phyloP scores from a whole-genome alignment of 2,329 filamentous ascomycete genomes.

The Epichloe aotearoae region DNA sequence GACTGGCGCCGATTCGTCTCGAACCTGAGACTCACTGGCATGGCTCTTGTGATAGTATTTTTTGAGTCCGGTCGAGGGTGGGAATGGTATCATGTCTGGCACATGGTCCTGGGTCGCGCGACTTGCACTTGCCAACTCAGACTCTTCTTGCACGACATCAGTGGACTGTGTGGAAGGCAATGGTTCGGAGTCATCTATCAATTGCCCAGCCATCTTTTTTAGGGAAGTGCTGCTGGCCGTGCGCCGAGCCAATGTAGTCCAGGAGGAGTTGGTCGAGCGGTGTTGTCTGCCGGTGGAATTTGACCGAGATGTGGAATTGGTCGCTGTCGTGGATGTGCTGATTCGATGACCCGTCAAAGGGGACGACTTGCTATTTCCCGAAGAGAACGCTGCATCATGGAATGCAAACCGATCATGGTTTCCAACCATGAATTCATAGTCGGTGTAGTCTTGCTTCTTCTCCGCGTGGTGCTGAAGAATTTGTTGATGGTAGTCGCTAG shows the following conservation, averaged over 20 bases:
- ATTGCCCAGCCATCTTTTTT: conserved; percentile 21
- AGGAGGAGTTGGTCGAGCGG: conserved; percentile 38
- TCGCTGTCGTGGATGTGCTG: conserved; percentile 42
- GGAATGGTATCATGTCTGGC: conserved; percentile 21
- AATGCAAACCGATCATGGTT: conserved; percentile 7
- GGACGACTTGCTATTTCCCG: conserved; percentile 8
- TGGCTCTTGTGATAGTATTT: conserved; percentile 22
- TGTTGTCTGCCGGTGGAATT: conserved; percentile 37
- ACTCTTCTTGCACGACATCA: conserved; percentile 9
- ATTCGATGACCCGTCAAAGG: conserved; percentile 27
- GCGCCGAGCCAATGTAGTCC: conserved; percentile 39
- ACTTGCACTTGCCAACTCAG: conserved; percentile 7
- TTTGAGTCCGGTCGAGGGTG: conserved; percentile 13
- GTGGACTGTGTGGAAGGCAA: conserved; percentile 14
- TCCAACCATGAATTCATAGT: conserved; percentile 17
- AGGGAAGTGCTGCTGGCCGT: conserved; percentile 38
- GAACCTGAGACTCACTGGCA: conserved; percentile 24
- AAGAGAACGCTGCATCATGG: conserved; percentile 7
- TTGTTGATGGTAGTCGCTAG: conserved; percentile 43
- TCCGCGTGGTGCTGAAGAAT: conserved; percentile 26
- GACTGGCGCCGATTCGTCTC: conserved; percentile 15
- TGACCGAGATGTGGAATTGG: conserved; percentile 32
- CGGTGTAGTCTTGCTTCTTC: conserved; percentile 15
- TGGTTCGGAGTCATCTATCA: conserved; percentile 20
- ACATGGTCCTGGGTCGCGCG: conserved; percentile 17